Base-by-base conservation (phyloP, 2,329 filamentous ascomycete genomes). In the Cyphellophora europaea region DNA sequence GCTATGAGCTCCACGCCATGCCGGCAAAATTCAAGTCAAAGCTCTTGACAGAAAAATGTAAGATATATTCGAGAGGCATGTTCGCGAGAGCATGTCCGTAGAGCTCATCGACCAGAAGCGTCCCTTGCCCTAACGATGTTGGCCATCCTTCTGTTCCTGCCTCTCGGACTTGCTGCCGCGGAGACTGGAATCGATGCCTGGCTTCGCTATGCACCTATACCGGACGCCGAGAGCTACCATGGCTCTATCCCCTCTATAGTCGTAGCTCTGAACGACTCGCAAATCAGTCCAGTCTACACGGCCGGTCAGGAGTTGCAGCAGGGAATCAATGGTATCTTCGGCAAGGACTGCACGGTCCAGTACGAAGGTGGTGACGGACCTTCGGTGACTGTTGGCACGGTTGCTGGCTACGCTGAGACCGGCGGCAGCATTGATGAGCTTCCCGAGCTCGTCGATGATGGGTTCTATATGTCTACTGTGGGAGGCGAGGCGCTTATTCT, bases 121-220 rank as follows among this genome's bases (percentile, higher is more conserved):
- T n/a, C n/a, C n/a, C n/a, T n/a, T n/a, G n/a, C n/a, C n/a, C n/a
- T 25, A n/a, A 40, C 25, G 17, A 37, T 40, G 32, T 27, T 12
- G n/a, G 13, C 28, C 13, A n/a, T 27, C 4, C 27, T 39, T 15
- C n/a, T 42, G 8, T 34, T 44, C 13, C 27, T 21, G 10, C 17
- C 21, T 11, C 19, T 35, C 15, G 30, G 42, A 33, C 15, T 42
- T 13, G 38, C 27, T 13, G 33, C 31, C 17, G 75, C 74, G 25
- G 77, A 82, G 48, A 68, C 72, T 49, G 78, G 78, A 8, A 56
- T 76, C 15, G 59, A 69, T 37, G 77, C 62, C 31, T 82, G 78
- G 78, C 55, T 82, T 36, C 68, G 78, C 32, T 82, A 82, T 51
- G 75, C 76, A 19, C 63, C 66, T 6, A 49, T 78, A 11, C 56